Conservation (phyloP, 2,329 filamentous ascomycete species). For the Stemphylium lycopersici region DNA sequence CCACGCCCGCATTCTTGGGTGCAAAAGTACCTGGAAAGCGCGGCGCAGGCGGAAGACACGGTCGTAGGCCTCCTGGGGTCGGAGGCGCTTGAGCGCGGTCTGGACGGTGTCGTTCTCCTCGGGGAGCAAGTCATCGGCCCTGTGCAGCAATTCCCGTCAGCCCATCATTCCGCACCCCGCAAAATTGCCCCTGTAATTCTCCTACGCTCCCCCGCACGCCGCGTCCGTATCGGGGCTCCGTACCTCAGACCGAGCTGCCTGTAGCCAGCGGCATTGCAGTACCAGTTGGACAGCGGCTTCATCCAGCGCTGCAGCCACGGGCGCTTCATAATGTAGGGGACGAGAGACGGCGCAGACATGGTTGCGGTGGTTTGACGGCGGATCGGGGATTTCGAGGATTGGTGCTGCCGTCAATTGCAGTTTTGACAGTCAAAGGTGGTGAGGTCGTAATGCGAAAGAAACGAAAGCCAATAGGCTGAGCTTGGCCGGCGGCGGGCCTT, state of each 20-base stretch:
- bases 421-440: conserved; percentile 25
- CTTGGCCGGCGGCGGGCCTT: conserved; percentile 14
- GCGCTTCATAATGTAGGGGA: conserved; percentile 78
- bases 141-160: conserved; percentile 53
- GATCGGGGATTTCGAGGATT: conserved; percentile 26
- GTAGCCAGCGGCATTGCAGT: conserved; percentile 87
- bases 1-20: background rate
- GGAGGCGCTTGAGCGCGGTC: conserved; percentile 86
- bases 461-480: conserved; percentile 25
- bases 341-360: conserved; percentile 75
- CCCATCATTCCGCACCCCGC: conserved; percentile 25
- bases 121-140: conserved; percentile 91
- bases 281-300: conserved; percentile 85
- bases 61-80: conserved; percentile 90
- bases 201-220: background rate
- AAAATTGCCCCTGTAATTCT: background rate
- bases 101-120: conserved; percentile 90
- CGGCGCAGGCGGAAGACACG: conserved; percentile 96
- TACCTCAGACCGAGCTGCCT: conserved; percentile 91
- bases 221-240: conserved; percentile 30
- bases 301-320: conserved; percentile 84
- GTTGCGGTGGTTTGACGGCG: conserved; percentile 37
- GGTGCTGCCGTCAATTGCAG: conserved; percentile 37
- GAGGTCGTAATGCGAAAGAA: conserved; percentile 29
- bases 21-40: conserved; percentile 76